Base-by-base conservation (phyloP, 768 basidiomycete species). In the Lactarius akahatsu region DNA sequence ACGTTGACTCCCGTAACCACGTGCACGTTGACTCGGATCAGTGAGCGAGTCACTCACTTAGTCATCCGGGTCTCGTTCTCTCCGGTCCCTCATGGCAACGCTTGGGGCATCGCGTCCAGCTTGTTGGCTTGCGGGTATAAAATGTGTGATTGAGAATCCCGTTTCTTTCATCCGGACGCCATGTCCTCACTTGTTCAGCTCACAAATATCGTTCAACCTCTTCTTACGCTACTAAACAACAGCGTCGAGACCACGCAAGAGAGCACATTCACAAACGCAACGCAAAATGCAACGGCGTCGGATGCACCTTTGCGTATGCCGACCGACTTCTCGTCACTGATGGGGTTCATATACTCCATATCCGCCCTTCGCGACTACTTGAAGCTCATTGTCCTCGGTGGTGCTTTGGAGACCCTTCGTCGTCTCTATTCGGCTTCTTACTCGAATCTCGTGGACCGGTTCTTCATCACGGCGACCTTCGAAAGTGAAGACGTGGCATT, bases 391-490 rank as follows among this genome's bases (percentile, higher is more conserved):
- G 72, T 86, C 26, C 75, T 90, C 41, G 90, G 90, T 59, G 84
- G 86, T 18, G 69, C 82, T 36, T 72, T 92, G 55, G 90, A 90
- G 72, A 82, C 80, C 0, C 78, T 78, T 41, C 83, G 89, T 9
- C 83, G 88, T 7, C 28, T 81, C 13, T 74, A 79, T 2, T 76
- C 79, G 43, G 67, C 76, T 1, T 52, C 77, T 4, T 89, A 86
- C 78, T 64, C 75, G 30, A 77, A 75, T 38, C 28, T 83, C 38
- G 76, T 81, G 68, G 78, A 81, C 45, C 81, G 83, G 9, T 83
- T 90, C 72, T 87, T 85, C 74, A 76, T 91, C 57, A 89, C 86
- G 0, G 87, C 85, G 2, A 78, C 76, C 38, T 87, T 91, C 61
- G 80, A 86, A 1, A 83, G 86, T 5, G 76, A 81, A 0, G 89